Base-by-base conservation (phyloP, 805 yeast species). In the Yarrowia hollandica region DNA sequence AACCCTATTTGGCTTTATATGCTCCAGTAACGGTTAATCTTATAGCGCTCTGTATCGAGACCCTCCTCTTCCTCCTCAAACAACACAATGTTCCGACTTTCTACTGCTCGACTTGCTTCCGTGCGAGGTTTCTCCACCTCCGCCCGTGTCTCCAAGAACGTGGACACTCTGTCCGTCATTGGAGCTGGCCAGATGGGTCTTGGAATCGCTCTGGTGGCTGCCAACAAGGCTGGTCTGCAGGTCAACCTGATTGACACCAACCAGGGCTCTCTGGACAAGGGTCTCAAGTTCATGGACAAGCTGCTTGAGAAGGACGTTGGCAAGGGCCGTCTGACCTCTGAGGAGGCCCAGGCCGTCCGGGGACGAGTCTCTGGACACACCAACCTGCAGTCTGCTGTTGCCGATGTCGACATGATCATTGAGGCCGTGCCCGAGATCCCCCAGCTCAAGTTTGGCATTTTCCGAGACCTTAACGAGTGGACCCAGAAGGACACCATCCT, bases 171-270 rank as follows among this genome's bases (percentile, higher is more conserved):
- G 39, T 69, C 74, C 6, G 77, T 74, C 12, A 67, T 75, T 38
- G 78, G 78, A 22, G 74, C 77, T 2, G 78, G 78, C 60, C 78
- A 75, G 62, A 75, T 75, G 78, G 74, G 78, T 25, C 70, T 72
- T 0, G 78, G 78, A 12, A 75, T 75, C 41, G 79, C 78, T 33
- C 68, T 72, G 33, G 77, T 72, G 2, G 77, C 78, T 4, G 72
- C 77, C 35, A 68, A 72, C 14, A 69, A 68, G 54, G 75, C 76
- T 37, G 68, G 70, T 26, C 66, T 72, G 12, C 67, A 70, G 18
- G 78, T 75, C 12, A 64, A 67, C 22, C 61, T 75, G 30, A 61
- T 73, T 23, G 78, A 75, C 64, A 65, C 60, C 48, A 68, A 72
- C 34, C 65, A 66, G 55, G 63, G 50, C 21, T 66, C 76, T 16